Conservation (phyloP, 2,329 filamentous ascomycete species). For the Stachybotrys echinatus region DNA sequence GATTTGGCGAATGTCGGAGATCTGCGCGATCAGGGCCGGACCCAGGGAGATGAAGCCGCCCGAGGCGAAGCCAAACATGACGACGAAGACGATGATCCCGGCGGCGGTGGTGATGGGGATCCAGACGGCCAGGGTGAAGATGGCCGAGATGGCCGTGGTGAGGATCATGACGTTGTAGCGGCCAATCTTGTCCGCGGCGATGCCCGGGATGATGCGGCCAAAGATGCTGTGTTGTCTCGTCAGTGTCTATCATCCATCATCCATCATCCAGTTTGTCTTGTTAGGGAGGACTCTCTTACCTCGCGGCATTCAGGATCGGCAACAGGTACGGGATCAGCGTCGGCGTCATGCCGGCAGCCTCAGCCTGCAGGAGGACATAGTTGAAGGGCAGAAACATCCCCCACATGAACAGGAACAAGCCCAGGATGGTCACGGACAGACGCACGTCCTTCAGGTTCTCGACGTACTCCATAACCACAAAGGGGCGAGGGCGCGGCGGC, state of each 20-base stretch:
- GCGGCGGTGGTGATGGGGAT: slow-evolving; percentile 43
- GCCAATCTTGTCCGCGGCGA: slow-evolving; percentile 39
- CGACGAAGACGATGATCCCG: slow-evolving; percentile 57
- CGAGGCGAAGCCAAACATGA: slow-evolving; percentile 65
- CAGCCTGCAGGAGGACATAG: slow-evolving; percentile 44
- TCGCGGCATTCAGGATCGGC: slow-evolving; percentile 52
- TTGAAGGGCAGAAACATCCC: slow-evolving; percentile 51
- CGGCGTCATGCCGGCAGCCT: slow-evolving; percentile 34
- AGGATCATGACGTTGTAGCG: slow-evolving; percentile 45
- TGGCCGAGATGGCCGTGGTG: slow-evolving; percentile 42
- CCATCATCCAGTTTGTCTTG: too few relatives aligned
- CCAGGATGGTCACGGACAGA: slow-evolving; percentile 36
- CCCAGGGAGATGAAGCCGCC: slow-evolving; percentile 61
- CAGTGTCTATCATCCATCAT: too few relatives aligned
- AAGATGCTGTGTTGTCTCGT: slow-evolving; percentile 30
- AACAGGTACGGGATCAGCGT: slow-evolving; percentile 40
- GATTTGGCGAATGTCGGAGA: slow-evolving; percentile 64
- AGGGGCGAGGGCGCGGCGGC: slow-evolving; percentile 38
- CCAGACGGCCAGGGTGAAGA: slow-evolving; percentile 43
- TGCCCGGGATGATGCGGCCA: slow-evolving; percentile 46
- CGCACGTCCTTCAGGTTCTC: slow-evolving; percentile 39
- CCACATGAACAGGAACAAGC: slow-evolving; percentile 50
- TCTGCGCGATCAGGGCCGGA: slow-evolving; percentile 63
- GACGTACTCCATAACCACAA: slow-evolving; percentile 41
- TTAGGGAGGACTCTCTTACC: slow-evolving; percentile 24